These are phyloP conservation scores for Aspergillus bridgeri DNA, from an alignment of 495 filamentous ascomycete species.

Conservation along the genomic window DNA sequence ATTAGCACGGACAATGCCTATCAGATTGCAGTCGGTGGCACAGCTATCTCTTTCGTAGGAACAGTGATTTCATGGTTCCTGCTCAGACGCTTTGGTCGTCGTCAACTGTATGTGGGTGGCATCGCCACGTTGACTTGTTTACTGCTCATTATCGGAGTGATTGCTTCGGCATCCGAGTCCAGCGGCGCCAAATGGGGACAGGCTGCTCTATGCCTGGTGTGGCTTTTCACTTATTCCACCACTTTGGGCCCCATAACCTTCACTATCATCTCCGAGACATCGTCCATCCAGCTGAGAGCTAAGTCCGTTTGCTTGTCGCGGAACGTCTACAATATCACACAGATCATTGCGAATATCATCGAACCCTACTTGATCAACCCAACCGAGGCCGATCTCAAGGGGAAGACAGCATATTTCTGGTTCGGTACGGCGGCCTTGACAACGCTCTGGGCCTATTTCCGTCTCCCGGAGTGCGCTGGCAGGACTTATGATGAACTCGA, in stretches of 20 bases:
- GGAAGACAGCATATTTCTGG: conserved; percentile 71
- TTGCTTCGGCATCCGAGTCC: conserved; percentile 50
- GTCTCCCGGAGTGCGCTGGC: conserved; percentile 63
- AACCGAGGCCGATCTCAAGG: conserved; percentile 61
- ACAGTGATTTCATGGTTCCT: conserved; percentile 54
- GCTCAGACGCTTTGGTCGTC: conserved; percentile 52
- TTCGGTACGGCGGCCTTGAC: conserved; percentile 58
- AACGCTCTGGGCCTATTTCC: conserved; percentile 64
- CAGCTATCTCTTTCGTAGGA: conserved; percentile 60
- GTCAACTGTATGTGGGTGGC: conserved; percentile 66
- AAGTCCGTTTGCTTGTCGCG: conserved; percentile 63
- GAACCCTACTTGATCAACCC: conserved; percentile 70
- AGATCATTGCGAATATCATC: conserved; percentile 60
- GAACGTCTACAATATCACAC: conserved; percentile 62
- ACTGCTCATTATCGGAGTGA: conserved; percentile 63
- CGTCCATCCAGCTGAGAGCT: conserved; percentile 61
- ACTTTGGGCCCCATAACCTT: conserved; percentile 72
- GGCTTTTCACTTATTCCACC: conserved; percentile 64
- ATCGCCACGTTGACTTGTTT: conserved; percentile 52
- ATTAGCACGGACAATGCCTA: conserved; percentile 53
- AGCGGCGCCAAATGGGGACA: conserved; percentile 33
- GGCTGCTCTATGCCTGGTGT: conserved; percentile 59
- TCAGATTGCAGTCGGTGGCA: conserved; percentile 41
- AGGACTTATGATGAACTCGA: conserved; percentile 68
- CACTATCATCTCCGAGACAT: conserved; percentile 67